These are phyloP conservation scores for Penicillium sp. DNA, from an alignment of 2,329 filamentous ascomycete genomes.

Conservation along the genomic window DNA sequence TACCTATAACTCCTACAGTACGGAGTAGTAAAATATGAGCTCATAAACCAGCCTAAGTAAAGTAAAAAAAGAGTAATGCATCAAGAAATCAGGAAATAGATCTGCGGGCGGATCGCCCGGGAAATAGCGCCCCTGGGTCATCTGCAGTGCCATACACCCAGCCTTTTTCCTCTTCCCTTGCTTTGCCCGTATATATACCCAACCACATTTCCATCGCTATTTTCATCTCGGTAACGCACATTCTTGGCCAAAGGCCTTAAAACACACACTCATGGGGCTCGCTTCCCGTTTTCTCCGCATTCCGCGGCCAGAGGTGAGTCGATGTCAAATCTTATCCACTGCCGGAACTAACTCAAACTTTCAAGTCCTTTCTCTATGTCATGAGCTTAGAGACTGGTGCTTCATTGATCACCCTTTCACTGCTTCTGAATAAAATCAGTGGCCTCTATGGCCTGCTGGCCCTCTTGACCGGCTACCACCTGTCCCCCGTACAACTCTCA, in stretches of 20 bases:
- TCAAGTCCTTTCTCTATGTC: constrained; percentile 76
- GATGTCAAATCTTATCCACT: constrained; percentile 6
- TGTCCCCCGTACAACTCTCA: constrained; percentile 78
- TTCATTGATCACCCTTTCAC: constrained; percentile 76
- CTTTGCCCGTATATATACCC: constrained; percentile 9
- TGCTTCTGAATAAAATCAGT: constrained; percentile 89
- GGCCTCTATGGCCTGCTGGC: constrained; percentile 88
- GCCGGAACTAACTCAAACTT: constrained; percentile 21
- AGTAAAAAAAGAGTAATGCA: neutral
- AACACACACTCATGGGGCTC: constrained; percentile 34
- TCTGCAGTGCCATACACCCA: constrained; percentile 17
- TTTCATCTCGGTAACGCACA: constrained; percentile 4
- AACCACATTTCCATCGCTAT: constrained; percentile 9
- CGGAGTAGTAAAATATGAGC: neutral
- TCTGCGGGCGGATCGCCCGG: constrained; percentile 25
- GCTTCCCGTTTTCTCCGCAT: constrained; percentile 47
- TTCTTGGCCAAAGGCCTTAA: constrained; percentile 7
- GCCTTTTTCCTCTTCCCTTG: constrained; percentile 15
- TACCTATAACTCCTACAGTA: neutral
- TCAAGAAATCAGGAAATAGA: constrained; percentile 12
- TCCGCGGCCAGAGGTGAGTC: constrained; percentile 47
- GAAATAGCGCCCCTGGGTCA: constrained; percentile 21
- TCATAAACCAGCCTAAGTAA: neutral
- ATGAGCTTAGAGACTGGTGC: constrained; percentile 84
- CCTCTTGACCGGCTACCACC: constrained; percentile 78